Base-by-base conservation (phyloP, 768 basidiomycete genomes). In the Butyriboletus loyo region DNA sequence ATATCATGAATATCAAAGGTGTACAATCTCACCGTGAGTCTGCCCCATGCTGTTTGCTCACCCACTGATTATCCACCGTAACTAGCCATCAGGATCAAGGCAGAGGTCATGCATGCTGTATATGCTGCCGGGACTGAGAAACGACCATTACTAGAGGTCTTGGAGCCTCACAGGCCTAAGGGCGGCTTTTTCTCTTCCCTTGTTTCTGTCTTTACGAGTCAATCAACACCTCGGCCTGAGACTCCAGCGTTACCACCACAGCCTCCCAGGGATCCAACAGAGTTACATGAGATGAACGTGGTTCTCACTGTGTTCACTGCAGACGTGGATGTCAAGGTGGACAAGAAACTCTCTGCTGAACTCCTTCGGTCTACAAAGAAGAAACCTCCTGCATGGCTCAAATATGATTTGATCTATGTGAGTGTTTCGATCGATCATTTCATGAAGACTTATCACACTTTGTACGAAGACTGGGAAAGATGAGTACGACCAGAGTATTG, bases 361-460 rank as follows among this genome's bases (percentile, higher is more conserved):
- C 73, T 98, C 31, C 80, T 88, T 53, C 77, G 96, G 53, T 90
- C 92, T 1, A 99, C 95, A 11, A 98, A 98, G 80, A 99, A 99
- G 76, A 86, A 89, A 49, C 89, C 92, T 0, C 96, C 96, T 0
- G 73, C 71, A 5, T 80, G 75, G 46, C 80, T 94, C 65, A 84
- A 78, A 50, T 88, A 89, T 49, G 83, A 89, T 58, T 76, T 99
- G 13, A 92, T 99, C 36, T 98, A 91, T 73, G 63, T 65, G 17
- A 10, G 60, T 41, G 5, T 32, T 44, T 31, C 5, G 2, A 9
- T 59, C 5, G 4, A 1, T 10, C 7, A 9, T 14, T 59, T 35
- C 13, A n/a, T 5, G 22, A 21, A 47, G 25, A 27, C 46, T 59
- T 10, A 57, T 45, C 22, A 19, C 19, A 10, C 41, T 34, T 41